These are phyloP conservation scores for Smittium culicis DNA, from an alignment of 371 early-diverging fungal species.

Conservation along the genomic window DNA sequence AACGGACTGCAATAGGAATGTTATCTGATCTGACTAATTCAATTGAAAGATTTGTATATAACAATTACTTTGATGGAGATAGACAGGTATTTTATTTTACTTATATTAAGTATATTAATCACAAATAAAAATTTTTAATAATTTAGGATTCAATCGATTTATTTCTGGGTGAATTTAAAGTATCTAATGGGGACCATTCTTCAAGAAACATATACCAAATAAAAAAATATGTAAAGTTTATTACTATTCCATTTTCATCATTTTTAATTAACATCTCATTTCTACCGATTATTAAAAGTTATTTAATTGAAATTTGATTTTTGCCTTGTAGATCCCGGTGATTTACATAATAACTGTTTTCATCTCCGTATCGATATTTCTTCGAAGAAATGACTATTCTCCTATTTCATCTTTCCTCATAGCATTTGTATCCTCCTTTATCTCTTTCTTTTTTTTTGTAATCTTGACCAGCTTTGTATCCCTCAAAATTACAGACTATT, in stretches of 20 bases:
- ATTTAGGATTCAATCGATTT: conserved; percentile 50
- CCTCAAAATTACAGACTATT: neutral
- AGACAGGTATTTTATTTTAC: conserved; percentile 45
- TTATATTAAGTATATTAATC: neutral
- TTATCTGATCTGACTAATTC: conserved; percentile 73
- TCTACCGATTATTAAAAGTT: neutral
- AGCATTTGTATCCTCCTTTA: no score
- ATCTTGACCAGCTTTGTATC: neutral
- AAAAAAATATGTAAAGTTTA: neutral
- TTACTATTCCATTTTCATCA: no score
- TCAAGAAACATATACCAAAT: neutral
- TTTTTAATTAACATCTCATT: no score
- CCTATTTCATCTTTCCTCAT: neutral
- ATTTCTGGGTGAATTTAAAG: conserved; percentile 52
- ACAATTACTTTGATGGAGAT: conserved; percentile 82
- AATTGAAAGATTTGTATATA: conserved; percentile 72
- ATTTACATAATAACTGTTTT: neutral
- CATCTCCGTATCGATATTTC: neutral
- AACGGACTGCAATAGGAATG: conserved; percentile 66
- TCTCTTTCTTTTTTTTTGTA: neutral
- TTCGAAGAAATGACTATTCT: neutral
- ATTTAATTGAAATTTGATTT: neutral
- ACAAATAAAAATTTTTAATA: neutral
- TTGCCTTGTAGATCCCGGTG: neutral
- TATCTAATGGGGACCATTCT: conserved; percentile 23